Evolutionary conservation across 208 protist species (phyloP).

Genomic region (Leishmania gerbilli): DNA sequence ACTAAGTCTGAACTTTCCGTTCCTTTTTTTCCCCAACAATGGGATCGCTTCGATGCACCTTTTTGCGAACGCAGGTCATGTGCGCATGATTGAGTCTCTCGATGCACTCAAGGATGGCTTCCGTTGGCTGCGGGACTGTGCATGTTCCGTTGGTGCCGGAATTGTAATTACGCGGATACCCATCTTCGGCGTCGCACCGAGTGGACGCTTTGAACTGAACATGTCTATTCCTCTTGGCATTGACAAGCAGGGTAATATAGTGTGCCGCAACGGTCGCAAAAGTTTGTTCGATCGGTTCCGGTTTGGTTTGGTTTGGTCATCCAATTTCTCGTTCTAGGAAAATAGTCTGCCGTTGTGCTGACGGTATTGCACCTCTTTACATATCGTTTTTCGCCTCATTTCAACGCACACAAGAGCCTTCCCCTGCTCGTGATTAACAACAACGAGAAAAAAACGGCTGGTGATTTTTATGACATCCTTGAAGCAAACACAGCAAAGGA

Average conservation of each 20-base stretch:
- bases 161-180: conserved; percentile 86
- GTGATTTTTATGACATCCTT: background rate
- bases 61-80: conserved; percentile 81
- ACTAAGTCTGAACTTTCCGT: conserved; percentile 81
- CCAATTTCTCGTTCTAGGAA: conserved; percentile 61
- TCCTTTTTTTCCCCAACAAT: conserved; percentile 81
- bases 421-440: background rate
- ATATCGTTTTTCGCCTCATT: background rate
- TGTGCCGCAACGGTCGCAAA: conserved; percentile 47
- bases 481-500: background rate
- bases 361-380: background rate
- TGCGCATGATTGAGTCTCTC: conserved; percentile 59
- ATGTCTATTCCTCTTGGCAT: conserved; percentile 70
- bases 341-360: background rate
- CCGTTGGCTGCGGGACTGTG: conserved; percentile 63
- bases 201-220: conserved; percentile 86
- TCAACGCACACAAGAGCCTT: background rate
- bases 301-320: conserved; percentile 88
- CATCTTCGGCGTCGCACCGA: conserved; percentile 70
- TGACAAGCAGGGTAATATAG: conserved; percentile 55
- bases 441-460: background rate
- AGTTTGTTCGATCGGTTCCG: conserved; percentile 71
- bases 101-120: conserved; percentile 46
- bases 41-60: conserved; percentile 83
- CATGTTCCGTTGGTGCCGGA: conserved; percentile 74